Evolutionary conservation across 2,329 filamentous ascomycete species (phyloP), one percentile per base, ranked within the genome.

Genomic region (Cladosporium sp.): DNA sequence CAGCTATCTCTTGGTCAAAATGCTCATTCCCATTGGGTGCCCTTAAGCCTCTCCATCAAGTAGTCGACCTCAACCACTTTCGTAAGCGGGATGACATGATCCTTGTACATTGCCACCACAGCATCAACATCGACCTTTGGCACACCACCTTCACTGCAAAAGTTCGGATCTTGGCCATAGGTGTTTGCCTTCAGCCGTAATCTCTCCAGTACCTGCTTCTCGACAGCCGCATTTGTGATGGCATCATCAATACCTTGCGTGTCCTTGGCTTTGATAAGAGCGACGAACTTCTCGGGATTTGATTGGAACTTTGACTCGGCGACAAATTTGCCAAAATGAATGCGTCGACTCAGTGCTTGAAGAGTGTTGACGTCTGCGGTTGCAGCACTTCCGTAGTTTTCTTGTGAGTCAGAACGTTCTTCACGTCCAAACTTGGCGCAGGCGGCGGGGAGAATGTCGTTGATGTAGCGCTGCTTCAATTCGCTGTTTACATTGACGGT

Each of bases 41-140:
- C 74, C 61, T 82, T 81, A 50, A 98, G 74, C 58, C 93, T 81
- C 72, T 97, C 89, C 89, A 98, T 95, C 61, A 98, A 76, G 69
- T 98, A 98, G 63, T 98, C 93, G 9, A 98, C 90, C 76, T 98
- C 93, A 38, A 98, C 92, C 58, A 90, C 86, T 72, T 98, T 98
- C n/a, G 93, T 98, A 69, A 97, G 72, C 0, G 93, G 93, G 62
- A 98, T 98, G 56, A 98, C 91, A 72, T 87, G 88, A 69, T 95
- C 82, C 78, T 77, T 83, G 74, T 95, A 95, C 86, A 95, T 92
- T 58, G 80, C 78, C 48, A 95, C 89, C 19, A 95, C 89, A 1
- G 91, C 91, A 56, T 97, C 89, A 2, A 87, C 88, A 66, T 97
- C 84, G 65, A 98, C 95, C 79, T 97, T 97, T 52, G 77, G 74